phyloP scores from a whole-genome alignment of 2,329 filamentous ascomycete species.

The Verticillium isaacii region DNA sequence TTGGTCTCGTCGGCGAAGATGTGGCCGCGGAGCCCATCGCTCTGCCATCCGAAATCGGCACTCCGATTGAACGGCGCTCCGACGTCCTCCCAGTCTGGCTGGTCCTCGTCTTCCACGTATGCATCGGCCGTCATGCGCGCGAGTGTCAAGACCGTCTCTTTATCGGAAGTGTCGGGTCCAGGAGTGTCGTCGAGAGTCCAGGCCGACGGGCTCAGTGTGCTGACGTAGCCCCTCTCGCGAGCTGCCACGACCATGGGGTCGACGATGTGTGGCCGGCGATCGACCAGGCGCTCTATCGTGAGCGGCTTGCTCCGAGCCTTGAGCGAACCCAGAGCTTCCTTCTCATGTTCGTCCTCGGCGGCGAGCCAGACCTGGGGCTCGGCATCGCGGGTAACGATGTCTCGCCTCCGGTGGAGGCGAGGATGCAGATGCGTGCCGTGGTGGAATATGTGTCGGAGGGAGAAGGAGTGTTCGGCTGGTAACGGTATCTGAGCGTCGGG shows the following conservation, averaged over 20 bases:
- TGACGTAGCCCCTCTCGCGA: conserved; percentile 61
- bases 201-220: conserved; percentile 64
- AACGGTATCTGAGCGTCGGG: conserved; percentile 36
- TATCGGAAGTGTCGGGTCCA: conserved; percentile 80
- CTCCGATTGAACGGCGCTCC: conserved; percentile 78
- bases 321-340: conserved; percentile 48
- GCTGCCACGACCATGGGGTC: conserved; percentile 74
- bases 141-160: conserved; percentile 75
- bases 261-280: conserved; percentile 71
- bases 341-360: conserved; percentile 51
- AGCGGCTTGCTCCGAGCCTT: conserved; percentile 59
- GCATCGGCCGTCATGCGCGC: conserved; percentile 87
- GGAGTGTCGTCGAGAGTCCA: conserved; percentile 79
- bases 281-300: conserved; percentile 74
- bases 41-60: conserved; percentile 87
- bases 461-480: conserved; percentile 55
- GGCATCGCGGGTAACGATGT: conserved; percentile 54
- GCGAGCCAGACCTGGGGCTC: conserved; percentile 53
- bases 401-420: conserved; percentile 68
- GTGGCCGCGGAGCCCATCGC: conserved; percentile 84
- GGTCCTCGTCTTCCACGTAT: conserved; percentile 69
- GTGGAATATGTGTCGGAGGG: conserved; percentile 85
- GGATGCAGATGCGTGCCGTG: conserved; percentile 81
- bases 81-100: conserved; percentile 80
- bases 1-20: conserved; percentile 86